Evolutionary conservation across 2,329 filamentous ascomycete genomes (phyloP).

Genomic region (Penicillium sp.): DNA sequence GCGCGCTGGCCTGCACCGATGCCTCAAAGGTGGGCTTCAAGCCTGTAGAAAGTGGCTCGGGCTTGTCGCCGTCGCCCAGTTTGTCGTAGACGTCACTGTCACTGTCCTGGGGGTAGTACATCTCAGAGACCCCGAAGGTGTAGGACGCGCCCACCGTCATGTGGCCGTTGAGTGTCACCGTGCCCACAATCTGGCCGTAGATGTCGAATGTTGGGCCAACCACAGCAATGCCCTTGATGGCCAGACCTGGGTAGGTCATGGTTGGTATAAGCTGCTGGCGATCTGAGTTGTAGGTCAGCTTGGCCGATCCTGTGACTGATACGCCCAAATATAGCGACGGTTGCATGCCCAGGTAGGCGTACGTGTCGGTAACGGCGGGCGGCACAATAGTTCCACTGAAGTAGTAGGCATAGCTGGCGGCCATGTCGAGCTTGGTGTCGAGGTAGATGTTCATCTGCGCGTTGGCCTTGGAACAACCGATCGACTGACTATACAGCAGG

Average conservation of each 20-base stretch:
- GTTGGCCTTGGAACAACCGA: not conserved
- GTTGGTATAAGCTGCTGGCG: slow-evolving; percentile 4
- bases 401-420: slow-evolving; percentile 1
- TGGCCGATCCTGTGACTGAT: not conserved
- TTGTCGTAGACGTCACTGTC: not conserved
- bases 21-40: not conserved
- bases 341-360: not conserved
- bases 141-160: not conserved
- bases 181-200: not conserved
- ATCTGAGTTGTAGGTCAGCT: not conserved
- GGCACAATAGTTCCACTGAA: not conserved
- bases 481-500: not conserved
- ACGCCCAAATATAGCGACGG: not conserved
- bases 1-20: not conserved
- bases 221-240: slow-evolving; percentile 7
- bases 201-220: slow-evolving; percentile 6
- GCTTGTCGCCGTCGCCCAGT: not conserved
- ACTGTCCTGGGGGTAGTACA: not conserved
- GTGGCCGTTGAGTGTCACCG: not conserved
- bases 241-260: slow-evolving; percentile 4
- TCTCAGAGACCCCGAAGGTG: not conserved
- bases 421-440: slow-evolving; percentile 1
- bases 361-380: not conserved
- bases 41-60: not conserved
- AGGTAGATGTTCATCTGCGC: not conserved